Evolutionary conservation across 208 protist genomes (phyloP), one percentile per base, ranked within the genome.

Genomic region (Crithidia mellificae): DNA sequence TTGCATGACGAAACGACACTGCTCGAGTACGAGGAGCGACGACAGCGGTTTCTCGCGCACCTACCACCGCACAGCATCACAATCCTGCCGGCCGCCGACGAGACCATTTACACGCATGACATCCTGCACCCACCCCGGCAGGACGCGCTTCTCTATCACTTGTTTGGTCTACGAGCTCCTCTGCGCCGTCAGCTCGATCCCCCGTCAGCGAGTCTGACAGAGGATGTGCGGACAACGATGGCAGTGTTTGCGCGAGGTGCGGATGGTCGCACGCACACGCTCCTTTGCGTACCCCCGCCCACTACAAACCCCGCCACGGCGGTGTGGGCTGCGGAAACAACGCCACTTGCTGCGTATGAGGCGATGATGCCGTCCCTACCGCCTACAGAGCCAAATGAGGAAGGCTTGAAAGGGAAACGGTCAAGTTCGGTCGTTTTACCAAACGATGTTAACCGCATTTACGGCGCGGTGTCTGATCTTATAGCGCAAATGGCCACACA

Each of bases 81-180:
- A 1, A 19, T 90, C 12, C 44, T 90, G 3, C 81, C 81, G 5
- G 80, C 80, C 4, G 74, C 77, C 0, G 78, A 86, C 50, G 65
- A 72, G 29, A 19, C 55, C 11, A 25, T 36, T 15, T 67, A 59
- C 24, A 80, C 67, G 4, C 62, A 80, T 54, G 81, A 87, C 55
- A 83, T 87, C 24, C 30, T 78, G 8, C 63, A 61, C 24, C 72
- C 74, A 3, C 69, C 77, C 44, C 68, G 74, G 9, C 80, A 86
- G 36, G 69, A 87, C 59, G 66, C 77, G 5, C 38, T 87, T 39
- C 84, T 80, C 58, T 81, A 77, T 19, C 84, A 90, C 47, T 66
- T 90, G 24, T 90, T 90, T 44, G 81, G 81, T 2, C 49, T 81
- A 19, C 27, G 25, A 22, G 47, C 39, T 20, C 64, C 74, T 2